These are phyloP conservation scores for Leccinum incarnatum DNA, from an alignment of 768 basidiomycete species.

Conservation along the genomic window DNA sequence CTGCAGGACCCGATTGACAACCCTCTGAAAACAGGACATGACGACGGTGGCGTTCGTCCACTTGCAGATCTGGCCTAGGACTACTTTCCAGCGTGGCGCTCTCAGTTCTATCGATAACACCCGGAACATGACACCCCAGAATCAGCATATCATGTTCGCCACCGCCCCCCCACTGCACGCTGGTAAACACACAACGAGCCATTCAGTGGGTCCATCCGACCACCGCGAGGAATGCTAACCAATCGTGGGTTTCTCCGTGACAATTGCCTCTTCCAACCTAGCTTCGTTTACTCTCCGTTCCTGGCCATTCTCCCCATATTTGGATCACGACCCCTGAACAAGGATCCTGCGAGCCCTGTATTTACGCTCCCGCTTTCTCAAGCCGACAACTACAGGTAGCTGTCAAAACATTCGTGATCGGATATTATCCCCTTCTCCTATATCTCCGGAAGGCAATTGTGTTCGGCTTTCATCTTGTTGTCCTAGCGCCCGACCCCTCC, in stretches of 20 bases:
- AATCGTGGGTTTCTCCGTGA: conserved; percentile 9
- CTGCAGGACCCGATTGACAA: background rate
- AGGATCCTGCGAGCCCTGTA: background rate
- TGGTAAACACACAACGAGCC: background rate
- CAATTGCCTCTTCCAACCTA: conserved; percentile 3
- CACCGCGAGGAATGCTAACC: background rate
- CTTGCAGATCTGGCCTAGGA: background rate
- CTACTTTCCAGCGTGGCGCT: conserved; percentile 12
- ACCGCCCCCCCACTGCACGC: conserved; percentile 11
- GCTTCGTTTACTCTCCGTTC: conserved; percentile 1
- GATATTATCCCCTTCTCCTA: background rate
- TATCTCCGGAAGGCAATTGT: background rate
- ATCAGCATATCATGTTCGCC: background rate
- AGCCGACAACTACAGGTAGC: background rate
- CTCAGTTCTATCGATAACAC: background rate
- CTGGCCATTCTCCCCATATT: background rate
- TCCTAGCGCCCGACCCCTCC: background rate
- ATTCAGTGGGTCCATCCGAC: background rate
- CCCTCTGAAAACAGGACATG: background rate
- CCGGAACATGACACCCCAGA: background rate
- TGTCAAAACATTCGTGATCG: conserved; percentile 4
- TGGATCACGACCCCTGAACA: conserved; percentile 4
- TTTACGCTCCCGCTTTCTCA: background rate
- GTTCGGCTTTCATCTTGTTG: background rate
- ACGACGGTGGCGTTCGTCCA: conserved; percentile 5